Evolutionary conservation across 306 rosid genomes (phyloP).

Genomic region (Rosa rugosa): DNA sequence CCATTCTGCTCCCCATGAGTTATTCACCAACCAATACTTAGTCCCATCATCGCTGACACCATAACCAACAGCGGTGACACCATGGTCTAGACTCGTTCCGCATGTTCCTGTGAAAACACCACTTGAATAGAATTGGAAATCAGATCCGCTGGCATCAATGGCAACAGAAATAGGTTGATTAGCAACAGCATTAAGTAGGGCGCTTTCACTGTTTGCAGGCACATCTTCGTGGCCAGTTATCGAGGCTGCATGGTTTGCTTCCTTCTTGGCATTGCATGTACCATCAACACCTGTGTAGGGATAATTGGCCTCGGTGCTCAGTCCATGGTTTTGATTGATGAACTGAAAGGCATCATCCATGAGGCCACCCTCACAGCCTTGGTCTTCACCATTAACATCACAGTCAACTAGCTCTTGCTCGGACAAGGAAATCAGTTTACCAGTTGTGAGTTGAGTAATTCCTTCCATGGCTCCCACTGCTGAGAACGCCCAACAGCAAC

Average conservation of each 20-base stretch:
- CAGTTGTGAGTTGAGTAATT: constrained; percentile 24
- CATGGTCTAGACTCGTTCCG: neutral
- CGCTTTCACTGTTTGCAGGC: neutral
- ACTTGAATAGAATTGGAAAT: neutral
- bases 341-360: constrained; percentile 49
- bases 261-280: neutral
- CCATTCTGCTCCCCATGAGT: constrained; percentile 53
- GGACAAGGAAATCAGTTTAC: constrained; percentile 34
- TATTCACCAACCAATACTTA: constrained; percentile 43
- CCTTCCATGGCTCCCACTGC: constrained; percentile 49
- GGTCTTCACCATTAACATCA: constrained; percentile 39
- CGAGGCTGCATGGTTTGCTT: neutral
- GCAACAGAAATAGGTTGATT: neutral
- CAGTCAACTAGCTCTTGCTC: constrained; percentile 59
- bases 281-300: neutral
- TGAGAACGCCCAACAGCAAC: constrained; percentile 41
- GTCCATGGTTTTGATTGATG: constrained; percentile 30
- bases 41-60: neutral
- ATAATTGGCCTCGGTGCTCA: neutral
- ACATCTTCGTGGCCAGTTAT: neutral
- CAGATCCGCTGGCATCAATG: neutral
- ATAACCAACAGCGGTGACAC: neutral
- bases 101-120: neutral
- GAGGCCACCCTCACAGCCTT: constrained; percentile 43
- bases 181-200: neutral